Conservation (phyloP, 1,139 yeast species). For the Blastobotrys illinoisensis region DNA sequence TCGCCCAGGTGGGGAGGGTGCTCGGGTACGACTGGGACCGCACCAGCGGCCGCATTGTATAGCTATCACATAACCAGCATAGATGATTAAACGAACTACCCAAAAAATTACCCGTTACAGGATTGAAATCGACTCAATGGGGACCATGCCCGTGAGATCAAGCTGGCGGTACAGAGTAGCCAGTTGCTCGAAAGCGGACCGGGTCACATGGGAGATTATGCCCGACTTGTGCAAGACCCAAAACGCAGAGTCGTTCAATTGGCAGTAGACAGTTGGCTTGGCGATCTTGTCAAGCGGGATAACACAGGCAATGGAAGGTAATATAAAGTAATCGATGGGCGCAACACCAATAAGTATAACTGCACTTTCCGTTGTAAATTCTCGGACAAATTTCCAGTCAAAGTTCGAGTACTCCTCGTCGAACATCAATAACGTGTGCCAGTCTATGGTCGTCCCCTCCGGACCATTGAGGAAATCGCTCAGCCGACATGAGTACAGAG, state of each 20-base stretch:
- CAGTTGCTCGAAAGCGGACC: background rate
- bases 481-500: background rate
- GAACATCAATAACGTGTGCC: background rate
- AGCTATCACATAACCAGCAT: too few species aligned
- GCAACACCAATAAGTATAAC: background rate
- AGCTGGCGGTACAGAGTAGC: background rate
- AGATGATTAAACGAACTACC: too few species aligned
- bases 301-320: background rate
- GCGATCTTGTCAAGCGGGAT: background rate
- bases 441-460: background rate
- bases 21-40: constrained; percentile 65
- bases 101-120: too few species aligned
- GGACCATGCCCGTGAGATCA: background rate
- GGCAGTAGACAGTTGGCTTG: background rate
- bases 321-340: too few species aligned
- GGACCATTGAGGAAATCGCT: background rate
- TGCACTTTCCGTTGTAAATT: background rate
- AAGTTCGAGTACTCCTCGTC: background rate
- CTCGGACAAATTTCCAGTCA: background rate
- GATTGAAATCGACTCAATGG: background rate
- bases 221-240: background rate
- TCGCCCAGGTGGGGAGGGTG: constrained; percentile 45
- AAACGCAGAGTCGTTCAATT: background rate
- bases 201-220: background rate
- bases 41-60: constrained; percentile 14